Evolutionary conservation across 1,284 basidiomycete species (phyloP).

Genomic region (Leucoagaricus sp.): DNA sequence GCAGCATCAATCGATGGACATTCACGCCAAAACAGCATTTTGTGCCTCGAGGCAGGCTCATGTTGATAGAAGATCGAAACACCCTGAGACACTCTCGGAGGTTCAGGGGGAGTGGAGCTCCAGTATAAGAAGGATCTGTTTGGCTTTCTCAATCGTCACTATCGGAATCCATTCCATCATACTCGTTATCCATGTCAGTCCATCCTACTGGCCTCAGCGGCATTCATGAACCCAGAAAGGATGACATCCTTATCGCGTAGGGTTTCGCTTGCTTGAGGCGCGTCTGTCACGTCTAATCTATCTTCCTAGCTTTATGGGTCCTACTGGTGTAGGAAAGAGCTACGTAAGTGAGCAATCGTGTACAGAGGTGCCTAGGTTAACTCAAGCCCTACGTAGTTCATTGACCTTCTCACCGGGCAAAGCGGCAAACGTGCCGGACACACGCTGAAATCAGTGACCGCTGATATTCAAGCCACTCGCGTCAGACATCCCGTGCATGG

Average conservation of each 20-base stretch:
- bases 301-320: conserved; percentile 16
- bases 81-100: not conserved
- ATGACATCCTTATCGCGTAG: conserved; percentile 17
- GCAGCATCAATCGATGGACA: not conserved
- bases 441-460: conserved; percentile 8
- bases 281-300: not conserved
- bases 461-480: conserved; percentile 8
- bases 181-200: no score
- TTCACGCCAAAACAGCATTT: not conserved
- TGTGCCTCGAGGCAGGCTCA: conserved; percentile 4
- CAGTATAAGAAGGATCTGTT: no score
- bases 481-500: not conserved
- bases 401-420: conserved; percentile 9
- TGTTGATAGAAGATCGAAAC: not conserved
- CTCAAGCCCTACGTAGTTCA: not conserved
- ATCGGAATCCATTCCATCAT: no score
- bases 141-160: no score
- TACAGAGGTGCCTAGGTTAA: not conserved
- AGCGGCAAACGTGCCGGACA: conserved; percentile 1
- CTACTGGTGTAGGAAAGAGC: conserved; percentile 2
- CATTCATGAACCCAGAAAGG: not conserved
- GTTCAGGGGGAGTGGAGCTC: no score
- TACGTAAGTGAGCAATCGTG: not conserved
- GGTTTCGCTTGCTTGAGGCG: not conserved
- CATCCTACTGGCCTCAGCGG: conserved; percentile 1